Conservation (phyloP, 192 early-diverging fungal genomes). For the Obelidium mucronatum region DNA sequence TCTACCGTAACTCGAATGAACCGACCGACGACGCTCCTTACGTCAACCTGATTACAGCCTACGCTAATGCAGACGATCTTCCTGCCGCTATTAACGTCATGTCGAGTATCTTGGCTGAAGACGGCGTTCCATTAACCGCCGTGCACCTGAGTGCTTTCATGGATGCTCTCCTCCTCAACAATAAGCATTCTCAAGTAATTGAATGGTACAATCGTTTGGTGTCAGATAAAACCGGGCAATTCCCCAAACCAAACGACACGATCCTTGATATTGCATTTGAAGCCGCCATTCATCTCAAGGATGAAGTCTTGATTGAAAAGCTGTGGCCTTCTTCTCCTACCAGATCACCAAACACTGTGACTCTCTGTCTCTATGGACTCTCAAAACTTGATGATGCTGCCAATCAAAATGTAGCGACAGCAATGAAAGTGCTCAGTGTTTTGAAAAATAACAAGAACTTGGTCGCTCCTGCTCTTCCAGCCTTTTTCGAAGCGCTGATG, state of each 20-base stretch:
- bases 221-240: background rate
- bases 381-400: too few relatives aligned
- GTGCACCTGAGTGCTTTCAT: constrained; percentile 12
- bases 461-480: background rate
- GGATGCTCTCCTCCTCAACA: background rate
- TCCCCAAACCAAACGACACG: background rate
- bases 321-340: background rate
- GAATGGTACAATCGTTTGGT: constrained; percentile 13
- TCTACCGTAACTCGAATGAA: constrained; percentile 26
- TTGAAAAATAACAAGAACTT: background rate
- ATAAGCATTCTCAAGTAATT: background rate
- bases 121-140: constrained; percentile 4
- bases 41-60: constrained; percentile 12
- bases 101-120: constrained; percentile 20
- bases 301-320: background rate
- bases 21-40: constrained; percentile 12
- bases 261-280: constrained; percentile 16
- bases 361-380: background rate
- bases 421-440: background rate
- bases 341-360: background rate
- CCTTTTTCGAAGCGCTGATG: background rate
- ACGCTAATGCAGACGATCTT: constrained; percentile 2
- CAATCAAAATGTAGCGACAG: background rate
- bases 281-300: background rate
- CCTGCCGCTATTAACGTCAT: constrained; percentile 9